phyloP scores from a whole-genome alignment of 768 basidiomycete genomes.

The Tulasnella calospora region DNA sequence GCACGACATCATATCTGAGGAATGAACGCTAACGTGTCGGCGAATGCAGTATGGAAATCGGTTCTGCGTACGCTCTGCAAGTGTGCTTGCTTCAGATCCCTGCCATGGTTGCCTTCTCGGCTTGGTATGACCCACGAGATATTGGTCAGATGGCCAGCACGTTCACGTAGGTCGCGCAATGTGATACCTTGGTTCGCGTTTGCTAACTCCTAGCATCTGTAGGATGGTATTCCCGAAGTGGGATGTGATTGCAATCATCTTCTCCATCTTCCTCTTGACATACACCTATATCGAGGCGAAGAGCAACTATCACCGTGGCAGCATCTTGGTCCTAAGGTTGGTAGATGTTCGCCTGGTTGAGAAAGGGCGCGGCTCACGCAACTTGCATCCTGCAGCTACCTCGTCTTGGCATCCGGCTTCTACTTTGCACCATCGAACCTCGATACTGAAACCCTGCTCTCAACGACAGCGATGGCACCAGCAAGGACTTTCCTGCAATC shows the following conservation, averaged over 20 bases:
- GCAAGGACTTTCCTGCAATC: conserved; percentile 3
- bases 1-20: background rate
- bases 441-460: conserved; percentile 3
- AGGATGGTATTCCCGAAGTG: conserved; percentile 97
- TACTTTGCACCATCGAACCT: conserved; percentile 65
- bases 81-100: conserved; percentile 97
- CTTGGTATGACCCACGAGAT: conserved; percentile 81
- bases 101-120: conserved; percentile 98
- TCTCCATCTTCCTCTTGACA: conserved; percentile 95
- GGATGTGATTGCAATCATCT: conserved; percentile 92
- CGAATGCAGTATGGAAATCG: conserved; percentile 87
- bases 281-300: conserved; percentile 99
- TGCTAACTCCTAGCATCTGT: conserved; percentile 17
- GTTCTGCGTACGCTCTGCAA: conserved; percentile 96
- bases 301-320: conserved; percentile 96
- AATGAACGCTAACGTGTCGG: background rate
- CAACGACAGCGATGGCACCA: background rate
- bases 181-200: conserved; percentile 16
- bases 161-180: conserved; percentile 74
- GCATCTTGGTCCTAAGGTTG: conserved; percentile 88
- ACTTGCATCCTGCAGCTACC: conserved; percentile 53
- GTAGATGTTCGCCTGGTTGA: conserved; percentile 25
- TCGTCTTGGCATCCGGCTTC: conserved; percentile 88
- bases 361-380: conserved; percentile 20
- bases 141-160: conserved; percentile 85